Conservation (phyloP, 768 basidiomycete genomes). For the Boletus coccyginus region DNA sequence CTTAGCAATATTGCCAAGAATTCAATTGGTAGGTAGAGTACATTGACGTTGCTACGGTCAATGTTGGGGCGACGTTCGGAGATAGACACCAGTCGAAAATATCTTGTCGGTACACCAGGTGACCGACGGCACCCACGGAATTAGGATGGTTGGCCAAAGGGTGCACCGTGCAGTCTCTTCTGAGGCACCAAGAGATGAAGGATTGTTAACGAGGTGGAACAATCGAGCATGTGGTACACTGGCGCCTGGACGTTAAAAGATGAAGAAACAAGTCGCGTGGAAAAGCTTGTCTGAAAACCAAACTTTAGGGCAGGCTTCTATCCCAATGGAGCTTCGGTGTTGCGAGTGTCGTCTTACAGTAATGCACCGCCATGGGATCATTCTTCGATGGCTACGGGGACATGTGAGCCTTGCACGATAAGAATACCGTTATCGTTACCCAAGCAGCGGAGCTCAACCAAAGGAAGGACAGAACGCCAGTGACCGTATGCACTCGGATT, state of each 20-base stretch:
- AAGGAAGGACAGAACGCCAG: background rate
- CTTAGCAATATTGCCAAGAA: background rate
- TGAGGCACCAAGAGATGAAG: conserved; percentile 57
- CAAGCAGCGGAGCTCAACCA: background rate
- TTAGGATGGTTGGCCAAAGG: conserved; percentile 60
- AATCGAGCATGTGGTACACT: conserved; percentile 56
- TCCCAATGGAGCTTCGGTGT: background rate
- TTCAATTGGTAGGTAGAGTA: background rate
- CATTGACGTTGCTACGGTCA: background rate
- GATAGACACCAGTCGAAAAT: background rate
- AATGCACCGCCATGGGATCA: background rate
- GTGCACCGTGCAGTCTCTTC: conserved; percentile 46
- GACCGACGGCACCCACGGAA: conserved; percentile 52
- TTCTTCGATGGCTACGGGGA: background rate
- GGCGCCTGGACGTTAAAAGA: conserved; percentile 69
- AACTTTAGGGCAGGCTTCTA: conserved; percentile 47
- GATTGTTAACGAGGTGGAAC: conserved; percentile 39
- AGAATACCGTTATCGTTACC: background rate
- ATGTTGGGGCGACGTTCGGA: background rate
- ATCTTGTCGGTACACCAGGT: conserved; percentile 59
- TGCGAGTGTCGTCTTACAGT: background rate
- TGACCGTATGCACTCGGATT: background rate
- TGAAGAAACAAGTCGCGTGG: conserved; percentile 23
- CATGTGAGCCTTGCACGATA: background rate
- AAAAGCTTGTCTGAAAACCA: conserved; percentile 3